Percentiles rank a stretch among this genome's conserved stretches.
Conservation (phyloP, 495 filamentous ascomycete genomes). For the Daldinia bambusicola region DNA sequence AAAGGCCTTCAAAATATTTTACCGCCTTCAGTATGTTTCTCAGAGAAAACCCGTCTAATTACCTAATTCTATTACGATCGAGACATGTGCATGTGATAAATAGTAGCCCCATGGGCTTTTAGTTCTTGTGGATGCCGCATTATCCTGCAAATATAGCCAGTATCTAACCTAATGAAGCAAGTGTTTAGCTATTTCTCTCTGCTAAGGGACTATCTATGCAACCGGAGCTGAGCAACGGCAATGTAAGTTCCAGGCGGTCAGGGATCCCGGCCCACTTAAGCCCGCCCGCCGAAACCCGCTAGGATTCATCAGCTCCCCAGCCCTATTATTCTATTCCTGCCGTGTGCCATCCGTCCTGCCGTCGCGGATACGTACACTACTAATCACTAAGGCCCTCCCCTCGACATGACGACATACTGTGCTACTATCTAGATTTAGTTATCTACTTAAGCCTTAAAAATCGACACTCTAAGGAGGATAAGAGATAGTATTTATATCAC, state of each 20-base stretch:
- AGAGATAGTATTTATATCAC: not conserved
- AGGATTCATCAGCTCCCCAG: slow-evolving; percentile 35
- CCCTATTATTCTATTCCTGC: slow-evolving; percentile 35
- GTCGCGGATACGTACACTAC: too few relatives aligned
- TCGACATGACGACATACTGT: not conserved
- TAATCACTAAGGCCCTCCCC: not conserved
- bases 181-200: not conserved
- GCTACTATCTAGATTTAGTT: not conserved
- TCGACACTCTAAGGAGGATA: not conserved
- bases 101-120: not conserved
- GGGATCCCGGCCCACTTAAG: slow-evolving; percentile 30
- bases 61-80: not conserved
- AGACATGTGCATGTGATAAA: slow-evolving; percentile 3
- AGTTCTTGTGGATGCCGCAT: not conserved
- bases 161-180: slow-evolving; percentile 1
- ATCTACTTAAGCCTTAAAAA: not conserved
- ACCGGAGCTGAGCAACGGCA: slow-evolving; percentile 11
- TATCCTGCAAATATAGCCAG: not conserved
- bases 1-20: not conserved
- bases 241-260: slow-evolving; percentile 16
- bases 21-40: not conserved
- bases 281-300: slow-evolving; percentile 26
- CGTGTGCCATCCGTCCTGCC: not conserved
- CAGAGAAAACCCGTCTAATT: not conserved
- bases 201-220: not conserved